Base-by-base conservation (phyloP, 805 yeast species). In the Maudiozyma barnettii region DNA sequence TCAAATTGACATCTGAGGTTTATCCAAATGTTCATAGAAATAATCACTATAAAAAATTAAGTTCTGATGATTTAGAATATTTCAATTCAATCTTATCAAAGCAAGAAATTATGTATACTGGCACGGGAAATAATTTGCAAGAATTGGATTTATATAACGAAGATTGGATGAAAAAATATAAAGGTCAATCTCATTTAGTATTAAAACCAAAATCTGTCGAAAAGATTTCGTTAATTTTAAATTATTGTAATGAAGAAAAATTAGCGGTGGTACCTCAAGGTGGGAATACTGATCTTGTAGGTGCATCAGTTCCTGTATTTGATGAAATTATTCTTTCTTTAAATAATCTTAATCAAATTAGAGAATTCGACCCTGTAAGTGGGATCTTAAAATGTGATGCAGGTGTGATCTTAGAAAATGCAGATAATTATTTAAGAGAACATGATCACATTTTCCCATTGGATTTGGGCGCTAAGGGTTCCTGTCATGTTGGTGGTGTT, bases 221-320 rank as follows among this genome's bases (percentile, higher is more conserved):
- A 51, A 90, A 90, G 64, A 82, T 91, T 16, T 74, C 90, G 2
- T 60, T 78, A 56, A 86, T 91, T 51, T 61, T 91, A 60, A 79
- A 78, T 63, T 83, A 88, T 67, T 87, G 96, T 71, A 84, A 84
- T 60, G 85, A 81, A 29, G 67, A 79, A 43, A 77, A 75, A 50
- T 66, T 90, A 26, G 96, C 97, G 0, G 79, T 90, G 43, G 95
- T 88, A 9, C 97, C 98, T 14, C 97, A 91, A 68, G 96, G 97
- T 61, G 98, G 98, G 56, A 90, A 91, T 67, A 91, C 97, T 1
- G 96, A 96, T 23, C 74, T 90, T 41, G 98, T 90, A 39, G 98
- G 97, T 53, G 98, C 97, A 4, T 84, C 95, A 5, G 78, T 82
- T 18, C 96, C 97, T 0, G 82, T 90, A 0, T 90, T 88, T 65